A percentile compares a stretch with the other conserved stretches of the same genome.
These are phyloP conservation scores for Davidsoniella neocaledoniae DNA, from an alignment of 2,329 filamentous ascomycete species.

Conservation along the genomic window DNA sequence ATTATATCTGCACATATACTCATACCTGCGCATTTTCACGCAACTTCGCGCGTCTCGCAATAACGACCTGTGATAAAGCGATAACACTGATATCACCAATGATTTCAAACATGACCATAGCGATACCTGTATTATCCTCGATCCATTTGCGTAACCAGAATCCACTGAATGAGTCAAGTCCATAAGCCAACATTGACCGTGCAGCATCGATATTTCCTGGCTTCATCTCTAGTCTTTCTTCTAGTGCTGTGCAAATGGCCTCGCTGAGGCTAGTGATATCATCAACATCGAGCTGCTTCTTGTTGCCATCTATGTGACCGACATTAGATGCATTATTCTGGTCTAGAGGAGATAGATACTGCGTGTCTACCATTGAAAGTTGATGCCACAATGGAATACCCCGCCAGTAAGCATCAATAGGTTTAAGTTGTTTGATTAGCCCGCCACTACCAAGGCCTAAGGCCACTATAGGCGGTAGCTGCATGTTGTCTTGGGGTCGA, in stretches of 20 bases:
- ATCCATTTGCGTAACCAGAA: slow-evolving; percentile 38
- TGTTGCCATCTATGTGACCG: background rate
- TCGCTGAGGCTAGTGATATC: slow-evolving; percentile 21
- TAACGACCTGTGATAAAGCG: slow-evolving; percentile 23
- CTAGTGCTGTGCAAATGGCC: slow-evolving; percentile 16
- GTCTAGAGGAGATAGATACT: too few relatives aligned
- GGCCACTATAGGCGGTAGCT: slow-evolving; percentile 30
- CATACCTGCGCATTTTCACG: too few relatives aligned
- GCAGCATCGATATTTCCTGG: slow-evolving; percentile 27
- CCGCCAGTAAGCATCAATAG: slow-evolving; percentile 37
- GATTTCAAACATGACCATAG: slow-evolving; percentile 32
- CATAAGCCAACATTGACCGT: slow-evolving; percentile 27
- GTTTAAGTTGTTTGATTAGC: slow-evolving; percentile 32
- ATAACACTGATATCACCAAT: slow-evolving; percentile 26
- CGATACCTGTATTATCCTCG: slow-evolving; percentile 25
- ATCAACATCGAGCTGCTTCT: slow-evolving; percentile 12
- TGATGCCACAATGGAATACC: slow-evolving; percentile 16
- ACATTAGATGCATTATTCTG: too few relatives aligned
- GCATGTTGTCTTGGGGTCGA: too few relatives aligned
- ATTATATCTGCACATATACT: too few relatives aligned
- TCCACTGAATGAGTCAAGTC: slow-evolving; percentile 35
- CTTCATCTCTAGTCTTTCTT: slow-evolving; percentile 26
- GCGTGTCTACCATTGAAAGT: slow-evolving; percentile 29
- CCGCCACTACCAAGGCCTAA: slow-evolving; percentile 38
- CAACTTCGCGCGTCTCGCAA: slow-evolving; percentile 8